phyloP scores from a whole-genome alignment of 345 rosid genomes.

The Gossypium sturtianum region DNA sequence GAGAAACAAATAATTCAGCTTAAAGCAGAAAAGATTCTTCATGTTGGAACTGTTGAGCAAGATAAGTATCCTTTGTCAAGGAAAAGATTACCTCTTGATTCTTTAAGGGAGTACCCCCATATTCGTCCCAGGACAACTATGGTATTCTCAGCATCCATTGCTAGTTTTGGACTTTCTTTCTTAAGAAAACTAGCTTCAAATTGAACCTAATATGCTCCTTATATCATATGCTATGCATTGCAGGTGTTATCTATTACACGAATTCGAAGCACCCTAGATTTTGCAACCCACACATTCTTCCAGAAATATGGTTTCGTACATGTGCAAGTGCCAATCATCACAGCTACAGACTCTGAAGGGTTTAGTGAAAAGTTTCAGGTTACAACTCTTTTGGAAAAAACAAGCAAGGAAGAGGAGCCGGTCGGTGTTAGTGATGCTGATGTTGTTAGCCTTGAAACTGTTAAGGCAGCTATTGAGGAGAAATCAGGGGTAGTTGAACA shows the following conservation, averaged over 20 bases:
- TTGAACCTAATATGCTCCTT: not conserved
- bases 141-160: slow-evolving; percentile 28
- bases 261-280: slow-evolving; percentile 53
- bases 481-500: slow-evolving; percentile 52
- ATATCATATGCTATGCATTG: slow-evolving; percentile 2
- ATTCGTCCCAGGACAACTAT: slow-evolving; percentile 91
- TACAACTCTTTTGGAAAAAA: slow-evolving; percentile 37
- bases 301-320: slow-evolving; percentile 55
- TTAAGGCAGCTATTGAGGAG: slow-evolving; percentile 62
- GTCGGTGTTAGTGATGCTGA: slow-evolving; percentile 22
- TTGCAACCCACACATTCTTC: slow-evolving; percentile 70
- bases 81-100: slow-evolving; percentile 64
- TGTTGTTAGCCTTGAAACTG: slow-evolving; percentile 39
- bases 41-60: slow-evolving; percentile 60
- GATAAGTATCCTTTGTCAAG: slow-evolving; percentile 54
- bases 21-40: slow-evolving; percentile 57
- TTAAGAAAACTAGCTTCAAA: slow-evolving; percentile 7
- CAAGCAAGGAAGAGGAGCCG: slow-evolving; percentile 33
- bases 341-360: slow-evolving; percentile 54
- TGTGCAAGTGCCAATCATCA: slow-evolving; percentile 80
- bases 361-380: slow-evolving; percentile 55
- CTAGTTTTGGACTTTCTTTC: slow-evolving; percentile 2
- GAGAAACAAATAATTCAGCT: slow-evolving; percentile 50
- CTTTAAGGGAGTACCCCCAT: slow-evolving; percentile 59
- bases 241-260: slow-evolving; percentile 78